Conservation (phyloP, 495 filamentous ascomycete genomes). For the Ascobolus immersus region DNA sequence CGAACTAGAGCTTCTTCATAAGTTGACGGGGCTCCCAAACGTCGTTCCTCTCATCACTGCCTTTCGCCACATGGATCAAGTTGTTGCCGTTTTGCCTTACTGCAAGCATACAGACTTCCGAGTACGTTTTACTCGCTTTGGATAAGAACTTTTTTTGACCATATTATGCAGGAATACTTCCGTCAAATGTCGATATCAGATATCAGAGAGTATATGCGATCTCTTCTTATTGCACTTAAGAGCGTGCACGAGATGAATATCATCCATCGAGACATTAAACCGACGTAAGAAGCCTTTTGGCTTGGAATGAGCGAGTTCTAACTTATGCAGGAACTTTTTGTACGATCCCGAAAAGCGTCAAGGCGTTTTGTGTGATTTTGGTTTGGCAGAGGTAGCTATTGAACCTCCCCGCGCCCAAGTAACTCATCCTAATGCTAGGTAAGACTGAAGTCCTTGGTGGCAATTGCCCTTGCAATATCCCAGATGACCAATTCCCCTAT, state of each 20-base stretch:
- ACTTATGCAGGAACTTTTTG: conserved; percentile 55
- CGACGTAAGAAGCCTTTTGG: conserved; percentile 33
- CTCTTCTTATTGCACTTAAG: conserved; percentile 58
- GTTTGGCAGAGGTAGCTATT: conserved; percentile 66
- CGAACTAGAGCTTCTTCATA: conserved; percentile 86
- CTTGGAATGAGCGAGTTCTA: neutral
- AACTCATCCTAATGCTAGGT: no score
- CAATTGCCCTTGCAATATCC: no score
- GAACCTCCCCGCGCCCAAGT: no score
- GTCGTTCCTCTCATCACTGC: conserved; percentile 93
- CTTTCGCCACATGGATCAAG: conserved; percentile 79
- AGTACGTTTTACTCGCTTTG: conserved; percentile 7
- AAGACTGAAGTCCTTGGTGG: no score
- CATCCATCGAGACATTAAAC: conserved; percentile 92
- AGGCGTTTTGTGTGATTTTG: conserved; percentile 90
- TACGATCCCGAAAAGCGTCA: conserved; percentile 61
- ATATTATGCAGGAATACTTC: conserved; percentile 41
- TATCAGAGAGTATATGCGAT: conserved; percentile 69
- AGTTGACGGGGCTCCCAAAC: conserved; percentile 50
- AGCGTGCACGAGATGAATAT: conserved; percentile 64
- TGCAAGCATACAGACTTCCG: conserved; percentile 92
- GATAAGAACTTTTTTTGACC: conserved; percentile 1
- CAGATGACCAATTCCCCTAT: conserved; percentile 20
- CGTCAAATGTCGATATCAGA: conserved; percentile 59
- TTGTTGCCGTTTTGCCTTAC: conserved; percentile 80